Evolutionary conservation across 768 basidiomycete species (phyloP).

Genomic region (Auriscalpium vulgare): DNA sequence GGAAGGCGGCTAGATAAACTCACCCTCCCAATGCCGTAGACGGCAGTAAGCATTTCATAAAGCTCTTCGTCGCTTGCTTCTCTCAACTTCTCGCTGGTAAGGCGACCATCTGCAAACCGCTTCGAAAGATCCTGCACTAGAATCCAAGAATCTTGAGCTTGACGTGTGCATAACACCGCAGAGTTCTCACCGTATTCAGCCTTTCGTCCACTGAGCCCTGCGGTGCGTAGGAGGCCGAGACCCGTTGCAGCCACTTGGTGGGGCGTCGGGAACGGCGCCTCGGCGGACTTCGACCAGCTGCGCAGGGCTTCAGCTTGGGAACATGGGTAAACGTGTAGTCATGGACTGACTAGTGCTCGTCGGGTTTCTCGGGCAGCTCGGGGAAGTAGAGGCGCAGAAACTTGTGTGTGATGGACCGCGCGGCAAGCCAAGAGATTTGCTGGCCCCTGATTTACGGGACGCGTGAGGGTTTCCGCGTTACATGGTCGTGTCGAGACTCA

Average conservation of each 20-base stretch:
- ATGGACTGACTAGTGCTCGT: conserved; percentile 38
- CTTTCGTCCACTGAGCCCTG: conserved; percentile 79
- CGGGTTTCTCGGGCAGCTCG: conserved; percentile 58
- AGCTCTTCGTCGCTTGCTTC: conserved; percentile 72
- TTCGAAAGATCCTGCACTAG: conserved; percentile 72
- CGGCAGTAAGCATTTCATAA: conserved; percentile 63
- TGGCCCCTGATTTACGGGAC: conserved; percentile 40
- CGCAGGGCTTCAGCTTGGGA: neutral
- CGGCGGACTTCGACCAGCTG: conserved; percentile 8
- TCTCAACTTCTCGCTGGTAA: conserved; percentile 66
- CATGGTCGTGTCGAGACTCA: conserved; percentile 25
- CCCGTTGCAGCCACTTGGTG: conserved; percentile 57
- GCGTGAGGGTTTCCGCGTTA: neutral
- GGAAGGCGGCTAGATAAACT: conserved; percentile 15
- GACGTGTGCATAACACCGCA: neutral
- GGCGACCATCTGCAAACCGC: conserved; percentile 72
- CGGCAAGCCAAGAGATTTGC: conserved; percentile 84
- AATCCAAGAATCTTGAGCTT: neutral
- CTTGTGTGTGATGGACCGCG: conserved; percentile 71
- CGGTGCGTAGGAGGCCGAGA: conserved; percentile 51
- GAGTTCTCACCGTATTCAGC: conserved; percentile 70
- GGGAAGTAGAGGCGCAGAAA: conserved; percentile 74
- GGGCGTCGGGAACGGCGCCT: conserved; percentile 57
- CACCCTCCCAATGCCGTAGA: conserved; percentile 73
- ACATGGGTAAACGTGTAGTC: neutral